These are phyloP conservation scores for Scenedesmus sp. DNA, from an alignment of 163 green algal genomes.

Conservation along the genomic window DNA sequence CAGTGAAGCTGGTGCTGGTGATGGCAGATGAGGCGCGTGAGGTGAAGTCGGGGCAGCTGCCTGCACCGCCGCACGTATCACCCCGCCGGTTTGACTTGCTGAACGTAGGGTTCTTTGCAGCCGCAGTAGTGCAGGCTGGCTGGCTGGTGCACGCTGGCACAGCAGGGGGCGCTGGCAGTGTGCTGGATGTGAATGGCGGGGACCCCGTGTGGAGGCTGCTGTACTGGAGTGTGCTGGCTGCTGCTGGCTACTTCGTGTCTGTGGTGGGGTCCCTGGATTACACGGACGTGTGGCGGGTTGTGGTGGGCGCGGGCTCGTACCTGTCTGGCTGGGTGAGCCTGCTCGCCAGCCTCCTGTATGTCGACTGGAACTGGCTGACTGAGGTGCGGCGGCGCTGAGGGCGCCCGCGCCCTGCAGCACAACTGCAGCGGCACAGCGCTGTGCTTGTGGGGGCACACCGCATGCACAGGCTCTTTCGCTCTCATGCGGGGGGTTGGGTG, in stretches of 20 bases:
- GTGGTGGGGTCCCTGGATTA: slow-evolving; percentile 9
- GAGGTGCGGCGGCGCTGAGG: slow-evolving; percentile 4
- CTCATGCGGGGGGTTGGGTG: too few relatives aligned
- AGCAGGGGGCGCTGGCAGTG: not conserved
- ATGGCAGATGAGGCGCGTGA: slow-evolving; percentile 18
- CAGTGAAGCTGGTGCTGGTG: slow-evolving; percentile 40
- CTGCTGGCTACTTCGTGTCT: not conserved
- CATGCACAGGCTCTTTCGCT: too few relatives aligned
- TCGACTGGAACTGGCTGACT: slow-evolving; percentile 42
- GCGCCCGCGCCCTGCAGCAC: too few relatives aligned
- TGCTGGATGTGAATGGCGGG: slow-evolving; percentile 5
- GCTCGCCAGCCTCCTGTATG: slow-evolving; percentile 7
- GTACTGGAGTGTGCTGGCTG: slow-evolving; percentile 39
- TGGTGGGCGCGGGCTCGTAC: not conserved
- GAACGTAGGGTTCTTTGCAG: slow-evolving; percentile 40
- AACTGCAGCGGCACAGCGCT: not conserved
- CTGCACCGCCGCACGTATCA: not conserved
- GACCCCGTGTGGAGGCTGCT: slow-evolving; percentile 35
- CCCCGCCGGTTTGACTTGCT: slow-evolving; percentile 30
- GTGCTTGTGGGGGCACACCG: too few relatives aligned
- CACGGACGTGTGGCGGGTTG: not conserved
- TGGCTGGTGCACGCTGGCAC: slow-evolving; percentile 26
- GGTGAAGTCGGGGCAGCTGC: not conserved
- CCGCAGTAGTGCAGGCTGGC: slow-evolving; percentile 13
- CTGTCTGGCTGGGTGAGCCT: slow-evolving; percentile 18